These are phyloP conservation scores for Hericium rajendrae DNA, from an alignment of 768 basidiomycete genomes.

Conservation along the genomic window DNA sequence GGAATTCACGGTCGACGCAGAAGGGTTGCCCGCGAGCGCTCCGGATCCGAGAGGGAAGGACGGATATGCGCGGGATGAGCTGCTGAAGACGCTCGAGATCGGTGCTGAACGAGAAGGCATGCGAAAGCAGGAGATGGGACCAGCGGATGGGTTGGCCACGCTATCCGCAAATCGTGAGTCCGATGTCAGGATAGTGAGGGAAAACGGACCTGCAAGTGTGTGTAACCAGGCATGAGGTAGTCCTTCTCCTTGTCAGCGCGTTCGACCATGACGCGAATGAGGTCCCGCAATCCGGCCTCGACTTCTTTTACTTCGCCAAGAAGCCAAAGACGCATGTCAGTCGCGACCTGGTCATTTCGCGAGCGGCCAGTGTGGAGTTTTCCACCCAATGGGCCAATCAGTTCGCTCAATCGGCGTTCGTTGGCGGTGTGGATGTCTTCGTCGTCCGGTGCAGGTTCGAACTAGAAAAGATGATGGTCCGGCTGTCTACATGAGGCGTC, in stretches of 20 bases:
- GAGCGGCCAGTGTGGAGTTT: conserved; percentile 97
- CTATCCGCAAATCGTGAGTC: conserved; percentile 30
- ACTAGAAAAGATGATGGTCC: conserved; percentile 33
- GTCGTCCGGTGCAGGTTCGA: conserved; percentile 72
- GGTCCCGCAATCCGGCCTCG: conserved; percentile 57
- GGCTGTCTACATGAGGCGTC: too few species aligned
- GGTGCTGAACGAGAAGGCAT: conserved; percentile 86
- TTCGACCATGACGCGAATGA: conserved; percentile 84
- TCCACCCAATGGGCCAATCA: conserved; percentile 87
- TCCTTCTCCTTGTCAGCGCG: conserved; percentile 92
- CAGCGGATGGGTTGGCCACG: conserved; percentile 97
- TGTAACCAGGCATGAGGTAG: conserved; percentile 89
- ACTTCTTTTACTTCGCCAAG: conserved; percentile 66
- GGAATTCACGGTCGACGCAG: conserved; percentile 84
- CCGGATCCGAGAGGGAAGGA: conserved; percentile 91
- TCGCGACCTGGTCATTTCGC: conserved; percentile 97
- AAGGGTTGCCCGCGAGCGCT: conserved; percentile 94
- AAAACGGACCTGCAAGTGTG: conserved; percentile 81
- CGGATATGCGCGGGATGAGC: conserved; percentile 82
- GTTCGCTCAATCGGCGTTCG: conserved; percentile 85
- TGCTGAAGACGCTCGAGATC: conserved; percentile 82
- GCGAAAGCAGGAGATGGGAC: conserved; percentile 94
- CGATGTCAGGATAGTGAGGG: background rate
- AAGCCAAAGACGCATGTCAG: conserved; percentile 96
- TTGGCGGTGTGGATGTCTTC: conserved; percentile 99